Conservation (phyloP, 768 basidiomycete genomes). For the Termitomyces sp. region DNA sequence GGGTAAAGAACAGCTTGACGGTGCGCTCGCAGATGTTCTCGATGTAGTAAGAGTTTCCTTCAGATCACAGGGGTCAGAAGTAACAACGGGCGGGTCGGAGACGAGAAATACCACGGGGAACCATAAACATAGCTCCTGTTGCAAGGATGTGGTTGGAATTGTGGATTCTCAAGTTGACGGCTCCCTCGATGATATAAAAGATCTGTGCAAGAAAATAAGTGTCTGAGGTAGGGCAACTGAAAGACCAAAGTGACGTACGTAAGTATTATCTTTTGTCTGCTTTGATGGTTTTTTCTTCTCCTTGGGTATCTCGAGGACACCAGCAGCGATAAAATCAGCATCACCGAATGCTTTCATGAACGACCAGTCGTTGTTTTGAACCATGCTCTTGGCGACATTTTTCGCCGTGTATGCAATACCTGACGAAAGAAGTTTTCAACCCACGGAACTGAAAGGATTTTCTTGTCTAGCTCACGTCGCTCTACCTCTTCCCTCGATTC, state of each 20-base stretch:
- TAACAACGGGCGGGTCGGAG: too few species aligned
- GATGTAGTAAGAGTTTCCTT: constrained; percentile 64
- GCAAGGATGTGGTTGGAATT: constrained; percentile 71
- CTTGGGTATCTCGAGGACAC: constrained; percentile 79
- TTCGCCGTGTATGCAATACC: constrained; percentile 18
- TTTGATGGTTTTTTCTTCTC: constrained; percentile 79
- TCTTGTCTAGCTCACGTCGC: constrained; percentile 52
- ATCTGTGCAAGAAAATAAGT: constrained; percentile 22
- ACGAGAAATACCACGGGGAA: too few species aligned
- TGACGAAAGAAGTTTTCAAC: neutral
- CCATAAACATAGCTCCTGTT: constrained; percentile 36
- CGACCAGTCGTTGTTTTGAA: constrained; percentile 39
- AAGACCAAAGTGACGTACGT: constrained; percentile 5
- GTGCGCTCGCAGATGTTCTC: constrained; percentile 81
- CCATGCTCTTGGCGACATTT: neutral
- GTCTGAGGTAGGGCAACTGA: neutral
- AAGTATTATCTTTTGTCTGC: constrained; percentile 89
- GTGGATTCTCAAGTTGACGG: constrained; percentile 81
- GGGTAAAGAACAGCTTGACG: constrained; percentile 87
- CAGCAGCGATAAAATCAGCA: constrained; percentile 87
- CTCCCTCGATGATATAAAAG: constrained; percentile 77
- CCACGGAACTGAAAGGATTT: neutral
- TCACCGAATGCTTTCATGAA: constrained; percentile 95
- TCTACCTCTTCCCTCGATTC: constrained; percentile 52
- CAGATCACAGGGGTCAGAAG: neutral